Percentiles rank a stretch among this genome's conserved stretches.
These are phyloP conservation scores for Acidomyces sp. DNA, from an alignment of 495 filamentous ascomycete species.

Conservation along the genomic window DNA sequence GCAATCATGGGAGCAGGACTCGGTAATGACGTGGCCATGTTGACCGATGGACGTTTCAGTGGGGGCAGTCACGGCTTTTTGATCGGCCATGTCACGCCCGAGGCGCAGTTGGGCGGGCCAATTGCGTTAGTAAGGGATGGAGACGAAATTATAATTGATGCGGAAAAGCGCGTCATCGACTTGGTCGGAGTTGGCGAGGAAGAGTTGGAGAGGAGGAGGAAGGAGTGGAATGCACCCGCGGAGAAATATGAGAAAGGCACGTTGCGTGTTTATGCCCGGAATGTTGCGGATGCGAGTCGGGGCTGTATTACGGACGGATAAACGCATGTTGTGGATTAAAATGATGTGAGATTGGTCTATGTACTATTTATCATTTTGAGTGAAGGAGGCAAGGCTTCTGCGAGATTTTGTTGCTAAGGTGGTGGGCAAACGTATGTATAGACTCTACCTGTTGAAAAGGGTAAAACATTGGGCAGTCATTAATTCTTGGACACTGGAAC, in stretches of 20 bases:
- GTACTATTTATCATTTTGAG: no score
- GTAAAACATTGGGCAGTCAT: no score
- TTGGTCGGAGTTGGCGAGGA: conserved; percentile 39
- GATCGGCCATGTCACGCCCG: conserved; percentile 63
- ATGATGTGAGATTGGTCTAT: no score
- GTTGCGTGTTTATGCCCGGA: conserved; percentile 59
- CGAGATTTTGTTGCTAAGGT: no score
- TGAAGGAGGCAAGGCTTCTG: no score
- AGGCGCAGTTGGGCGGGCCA: conserved; percentile 56
- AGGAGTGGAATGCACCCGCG: conserved; percentile 52
- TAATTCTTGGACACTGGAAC: no score
- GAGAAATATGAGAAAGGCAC: conserved; percentile 60
- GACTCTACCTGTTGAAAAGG: no score
- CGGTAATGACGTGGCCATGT: conserved; percentile 65
- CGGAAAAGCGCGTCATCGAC: conserved; percentile 50
- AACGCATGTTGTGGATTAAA: no score
- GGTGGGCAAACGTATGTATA: no score
- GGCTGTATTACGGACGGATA: conserved; percentile 65
- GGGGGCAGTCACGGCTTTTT: conserved; percentile 70
- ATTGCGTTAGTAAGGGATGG: conserved; percentile 57
- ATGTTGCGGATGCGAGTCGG: conserved; percentile 58
- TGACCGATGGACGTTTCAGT: conserved; percentile 67
- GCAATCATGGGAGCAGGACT: conserved; percentile 81
- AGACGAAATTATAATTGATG: conserved; percentile 58
- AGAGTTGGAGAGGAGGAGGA: conserved; percentile 52